A percentile compares a stretch with the other conserved stretches of the same genome.
Conservation (phyloP, 2,329 filamentous ascomycete genomes). For the Colletotrichum sp. region DNA sequence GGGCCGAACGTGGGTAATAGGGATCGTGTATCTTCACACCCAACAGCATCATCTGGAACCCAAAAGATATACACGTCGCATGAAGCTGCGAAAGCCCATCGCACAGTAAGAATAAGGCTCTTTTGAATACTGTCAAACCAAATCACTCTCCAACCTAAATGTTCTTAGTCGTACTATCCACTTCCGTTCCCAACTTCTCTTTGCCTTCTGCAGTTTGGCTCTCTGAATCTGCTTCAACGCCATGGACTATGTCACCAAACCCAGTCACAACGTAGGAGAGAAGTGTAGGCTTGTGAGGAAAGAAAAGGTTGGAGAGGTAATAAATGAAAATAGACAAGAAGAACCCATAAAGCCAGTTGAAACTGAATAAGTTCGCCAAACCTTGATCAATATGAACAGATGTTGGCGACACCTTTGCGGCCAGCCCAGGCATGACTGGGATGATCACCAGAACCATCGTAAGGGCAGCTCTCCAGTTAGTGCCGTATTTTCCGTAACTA, state of each 20-base stretch:
- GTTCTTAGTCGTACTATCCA: not conserved
- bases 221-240: not conserved
- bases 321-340: slow-evolving; percentile 3
- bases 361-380: slow-evolving; percentile 29
- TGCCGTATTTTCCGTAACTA: not conserved
- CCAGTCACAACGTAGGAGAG: not conserved
- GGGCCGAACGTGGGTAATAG: not conserved
- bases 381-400: slow-evolving; percentile 27
- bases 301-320: not conserved
- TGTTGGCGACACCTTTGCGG: slow-evolving; percentile 25
- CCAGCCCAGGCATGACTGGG: slow-evolving; percentile 27
- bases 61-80: rapidly evolving
- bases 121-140: not conserved
- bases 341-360: slow-evolving; percentile 35
- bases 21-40: not conserved
- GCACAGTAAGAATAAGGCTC: not conserved
- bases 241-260: not conserved
- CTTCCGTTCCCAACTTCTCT: not conserved
- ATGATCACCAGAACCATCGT: slow-evolving; percentile 30
- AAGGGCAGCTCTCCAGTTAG: slow-evolving; percentile 32
- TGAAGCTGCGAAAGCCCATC: not conserved
- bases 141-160: not conserved
- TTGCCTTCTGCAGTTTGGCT: not conserved
- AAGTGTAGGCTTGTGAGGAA: not conserved
- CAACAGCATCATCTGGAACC: not conserved